A percentile compares a stretch with the other conserved stretches of the same genome.
Conservation (phyloP, 176 grass and related monocot species). For the Pontederia paniculata region DNA sequence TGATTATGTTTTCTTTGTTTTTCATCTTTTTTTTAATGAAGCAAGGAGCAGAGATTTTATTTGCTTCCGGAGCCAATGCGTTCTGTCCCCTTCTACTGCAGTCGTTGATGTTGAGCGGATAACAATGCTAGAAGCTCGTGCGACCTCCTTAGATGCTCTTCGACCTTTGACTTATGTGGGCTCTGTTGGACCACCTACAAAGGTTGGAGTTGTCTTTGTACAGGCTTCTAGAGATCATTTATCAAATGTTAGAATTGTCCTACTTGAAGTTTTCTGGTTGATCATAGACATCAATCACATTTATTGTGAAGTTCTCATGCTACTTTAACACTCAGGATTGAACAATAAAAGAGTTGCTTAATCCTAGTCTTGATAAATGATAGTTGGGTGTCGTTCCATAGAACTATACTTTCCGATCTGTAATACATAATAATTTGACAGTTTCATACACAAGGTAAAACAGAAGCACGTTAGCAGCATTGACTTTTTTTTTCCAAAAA, state of each 20-base stretch:
- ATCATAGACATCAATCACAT: too few species aligned
- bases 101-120: constrained; percentile 9
- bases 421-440: too few species aligned
- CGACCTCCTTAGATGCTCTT: constrained; percentile 1
- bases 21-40: not conserved
- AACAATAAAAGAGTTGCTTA: too few species aligned
- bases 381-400: too few species aligned
- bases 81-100: constrained; percentile 7
- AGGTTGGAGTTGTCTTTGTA: constrained; percentile 5
- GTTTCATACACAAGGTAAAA: too few species aligned
- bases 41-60: constrained; percentile 18
- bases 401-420: too few species aligned
- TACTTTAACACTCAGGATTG: too few species aligned
- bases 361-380: too few species aligned
- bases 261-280: not conserved
- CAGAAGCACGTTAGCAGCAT: too few species aligned
- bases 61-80: constrained; percentile 1
- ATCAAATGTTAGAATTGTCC: not conserved
- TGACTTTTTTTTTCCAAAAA: too few species aligned
- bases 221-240: not conserved
- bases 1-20: not conserved
- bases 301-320: too few species aligned
- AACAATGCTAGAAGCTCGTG: constrained; percentile 7
- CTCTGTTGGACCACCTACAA: constrained; percentile 7
- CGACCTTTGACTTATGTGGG: constrained; percentile 13